These are phyloP conservation scores for Syncephalis fuscata DNA, from an alignment of 371 early-diverging fungal genomes.

Conservation along the genomic window DNA sequence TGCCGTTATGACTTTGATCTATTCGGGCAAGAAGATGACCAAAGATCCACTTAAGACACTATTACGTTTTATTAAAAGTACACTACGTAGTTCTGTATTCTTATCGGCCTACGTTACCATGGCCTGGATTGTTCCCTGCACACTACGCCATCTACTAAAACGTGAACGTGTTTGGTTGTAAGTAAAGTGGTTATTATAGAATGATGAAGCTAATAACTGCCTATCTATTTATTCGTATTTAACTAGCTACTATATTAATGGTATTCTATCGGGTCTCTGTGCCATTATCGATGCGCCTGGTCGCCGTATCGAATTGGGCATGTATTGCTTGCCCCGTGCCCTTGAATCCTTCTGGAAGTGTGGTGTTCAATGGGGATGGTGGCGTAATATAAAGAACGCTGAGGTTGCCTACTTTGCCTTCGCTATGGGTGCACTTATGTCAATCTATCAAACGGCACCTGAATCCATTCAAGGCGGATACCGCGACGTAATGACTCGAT, in stretches of 20 bases:
- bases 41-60: background rate
- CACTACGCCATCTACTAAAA: constrained; percentile 30
- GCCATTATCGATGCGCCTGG: constrained; percentile 58
- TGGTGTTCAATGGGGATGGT: constrained; percentile 12
- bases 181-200: constrained; percentile 3
- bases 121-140: constrained; percentile 46
- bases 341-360: constrained; percentile 52
- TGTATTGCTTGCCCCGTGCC: constrained; percentile 70
- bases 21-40: background rate
- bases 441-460: constrained; percentile 63
- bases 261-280: constrained; percentile 45
- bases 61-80: no score
- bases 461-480: constrained; percentile 52
- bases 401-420: constrained; percentile 47
- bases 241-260: constrained; percentile 34
- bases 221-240: background rate
- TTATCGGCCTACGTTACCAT: constrained; percentile 43
- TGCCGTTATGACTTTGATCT: constrained; percentile 21
- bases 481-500: constrained; percentile 56
- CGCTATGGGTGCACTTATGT: constrained; percentile 67
- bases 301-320: constrained; percentile 58
- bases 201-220: background rate
- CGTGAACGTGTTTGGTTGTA: constrained; percentile 33
- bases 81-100: constrained; percentile 22
- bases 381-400: constrained; percentile 25